Conservation (phyloP, 345 rosid genomes). For the Moricandia arvensis region DNA sequence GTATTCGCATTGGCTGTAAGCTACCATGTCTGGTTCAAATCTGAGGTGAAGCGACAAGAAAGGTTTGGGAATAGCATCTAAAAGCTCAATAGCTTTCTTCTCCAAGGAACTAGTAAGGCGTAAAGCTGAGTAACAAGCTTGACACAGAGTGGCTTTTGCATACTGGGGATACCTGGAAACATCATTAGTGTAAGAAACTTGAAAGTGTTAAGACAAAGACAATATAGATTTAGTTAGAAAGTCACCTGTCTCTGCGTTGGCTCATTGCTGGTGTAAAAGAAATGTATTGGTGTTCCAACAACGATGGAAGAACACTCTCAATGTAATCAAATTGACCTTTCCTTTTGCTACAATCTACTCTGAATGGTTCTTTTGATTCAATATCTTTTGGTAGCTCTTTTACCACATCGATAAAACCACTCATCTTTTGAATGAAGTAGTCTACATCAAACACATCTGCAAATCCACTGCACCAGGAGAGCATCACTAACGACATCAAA, state of each 20-base stretch:
- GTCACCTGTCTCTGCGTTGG: conserved; percentile 91
- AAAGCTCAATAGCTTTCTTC: neutral
- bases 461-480: conserved; percentile 63
- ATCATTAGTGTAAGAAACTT: neutral
- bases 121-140: neutral
- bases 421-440: conserved; percentile 73
- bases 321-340: conserved; percentile 91
- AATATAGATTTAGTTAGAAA: neutral
- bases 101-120: neutral
- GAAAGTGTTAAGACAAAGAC: neutral
- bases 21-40: neutral
- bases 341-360: conserved; percentile 87
- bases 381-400: conserved; percentile 65
- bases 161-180: neutral
- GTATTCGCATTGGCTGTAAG: neutral
- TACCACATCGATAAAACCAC: conserved; percentile 62
- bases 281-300: conserved; percentile 66
- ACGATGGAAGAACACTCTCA: conserved; percentile 72
- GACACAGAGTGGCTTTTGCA: neutral
- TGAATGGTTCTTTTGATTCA: conserved; percentile 69
- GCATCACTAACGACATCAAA: neutral
- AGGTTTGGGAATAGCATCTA: neutral
- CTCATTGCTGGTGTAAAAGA: conserved; percentile 94
- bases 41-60: neutral
- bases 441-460: conserved; percentile 91